Base-by-base conservation (phyloP, 352 stramenopile genomes). In the Pythium brassicae region DNA sequence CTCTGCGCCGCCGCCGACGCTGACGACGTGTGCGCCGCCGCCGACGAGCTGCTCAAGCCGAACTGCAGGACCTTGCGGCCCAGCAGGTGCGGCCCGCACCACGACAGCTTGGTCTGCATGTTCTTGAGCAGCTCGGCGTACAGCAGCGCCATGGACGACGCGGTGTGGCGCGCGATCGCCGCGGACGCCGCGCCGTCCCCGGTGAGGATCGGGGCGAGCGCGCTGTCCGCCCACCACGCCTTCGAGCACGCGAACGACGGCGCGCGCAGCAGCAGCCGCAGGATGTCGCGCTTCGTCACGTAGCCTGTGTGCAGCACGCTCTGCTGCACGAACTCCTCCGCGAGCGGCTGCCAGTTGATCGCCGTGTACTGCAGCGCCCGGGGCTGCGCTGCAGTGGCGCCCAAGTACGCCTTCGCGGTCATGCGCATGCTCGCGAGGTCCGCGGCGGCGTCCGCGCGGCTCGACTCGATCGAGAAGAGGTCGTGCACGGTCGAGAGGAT, bases 251-350 rank as follows among this genome's bases (percentile, higher is more conserved):
- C 69, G 55, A 83, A 93, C 50, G 62, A 49, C 22, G 85, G 85
- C 27, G 83, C 79, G 32, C 82, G 81, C 12, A 69, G 56, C 9
- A 95, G 48, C 9, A 95, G 52, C 9, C 69, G 66, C 52, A 92
- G 61, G 10, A 95, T 76, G 46, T 93, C 81, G 15, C 85, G 83
- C 57, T 95, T 95, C 0, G 83, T 90, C 50, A 95, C 69, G 23
- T 77, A 83, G 0, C 83, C 81, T 20, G 63, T 85, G 12, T 73
- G 66, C 11, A 95, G 57, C 2, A 89, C 69, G 53, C 77, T 86
- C 40, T 89, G 71, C 42, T 89, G 81, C 32, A 95, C 81, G 57
- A 92, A 93, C 42, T 90, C 72, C 40, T 88, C 76, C 0, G 85
- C 87, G 7, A 95, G 60, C 26, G 85, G 79, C 26, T 90, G 68